Percentiles rank a stretch among this genome's conserved stretches.
Conservation (phyloP, 1,284 basidiomycete species). For the Cryptococcus amylolentus region DNA sequence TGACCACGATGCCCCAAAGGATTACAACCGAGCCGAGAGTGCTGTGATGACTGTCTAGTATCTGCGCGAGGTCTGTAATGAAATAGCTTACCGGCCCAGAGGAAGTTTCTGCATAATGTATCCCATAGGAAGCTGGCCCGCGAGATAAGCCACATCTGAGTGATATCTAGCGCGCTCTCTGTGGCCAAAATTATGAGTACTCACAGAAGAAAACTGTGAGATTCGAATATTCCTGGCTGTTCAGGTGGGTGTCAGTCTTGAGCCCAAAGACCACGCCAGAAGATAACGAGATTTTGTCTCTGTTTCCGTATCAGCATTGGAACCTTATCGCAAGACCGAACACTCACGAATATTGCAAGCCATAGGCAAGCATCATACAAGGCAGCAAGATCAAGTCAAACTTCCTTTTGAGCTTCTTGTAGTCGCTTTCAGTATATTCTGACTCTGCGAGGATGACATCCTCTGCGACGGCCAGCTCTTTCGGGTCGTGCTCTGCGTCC, state of each 20-base stretch:
- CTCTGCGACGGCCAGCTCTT: slow-evolving; percentile 3
- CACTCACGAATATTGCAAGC: slow-evolving; percentile 11
- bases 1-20: slow-evolving; percentile 24
- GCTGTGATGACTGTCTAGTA: neutral
- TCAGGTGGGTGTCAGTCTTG: slow-evolving; percentile 26
- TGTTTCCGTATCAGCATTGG: neutral
- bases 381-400: slow-evolving; percentile 16
- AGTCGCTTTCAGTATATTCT: slow-evolving; percentile 11
- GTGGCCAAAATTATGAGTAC: neutral
- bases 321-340: neutral
- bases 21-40: neutral
- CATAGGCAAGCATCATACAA: slow-evolving; percentile 14
- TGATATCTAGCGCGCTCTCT: neutral
- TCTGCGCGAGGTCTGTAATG: neutral
- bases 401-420: slow-evolving; percentile 12
- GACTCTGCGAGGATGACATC: slow-evolving; percentile 8
- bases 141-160: slow-evolving; percentile 22
- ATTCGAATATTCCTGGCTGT: slow-evolving; percentile 23
- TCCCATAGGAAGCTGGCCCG: slow-evolving; percentile 24
- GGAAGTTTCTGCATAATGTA: slow-evolving; percentile 27
- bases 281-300: slow-evolving; percentile 6
- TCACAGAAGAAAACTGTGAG: slow-evolving; percentile 31
- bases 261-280: slow-evolving; percentile 25
- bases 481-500: neutral
- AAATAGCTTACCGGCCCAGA: slow-evolving; percentile 15